Base-by-base conservation (phyloP, 192 early-diverging fungal genomes). In the Backusella australiensis region DNA sequence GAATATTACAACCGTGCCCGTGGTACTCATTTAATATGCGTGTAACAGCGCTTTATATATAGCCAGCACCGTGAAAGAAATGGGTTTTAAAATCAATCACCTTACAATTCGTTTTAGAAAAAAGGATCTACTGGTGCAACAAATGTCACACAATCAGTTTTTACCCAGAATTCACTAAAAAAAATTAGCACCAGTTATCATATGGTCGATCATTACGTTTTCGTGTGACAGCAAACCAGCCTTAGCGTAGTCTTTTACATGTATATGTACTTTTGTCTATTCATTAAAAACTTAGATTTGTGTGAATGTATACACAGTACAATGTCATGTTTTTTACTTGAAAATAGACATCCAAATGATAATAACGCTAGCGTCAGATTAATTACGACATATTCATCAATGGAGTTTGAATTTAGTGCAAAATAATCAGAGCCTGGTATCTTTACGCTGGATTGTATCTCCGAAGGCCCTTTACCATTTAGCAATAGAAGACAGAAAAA, bases 171-270 rank as follows among this genome's bases (percentile, higher is more conserved):
- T 56, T 21, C 11, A 56, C n/a, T 56, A 53, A 56, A 56, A 53
- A 21, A 56, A 56, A 56, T 8, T 56, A 56, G 53, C 21, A 9
- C 53, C 53, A 23, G 8, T 56, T 9, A 56, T 56, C 53, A 56
- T 56, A 56, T 56, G 53, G 53, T 56, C 53, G 53, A 56, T 56
- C 53, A 56, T 56, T 56, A 56, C 53, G 53, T 56, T 56, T 56
- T 56, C 8, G 53, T 56, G 53, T 56, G 53, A 56, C 53, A 9
- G 7, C 1, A 56, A 56, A 56, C n/a, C 53, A 56, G 53, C 21
- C 53, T 26, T 11, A 56, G 21, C 53, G 9, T 26, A 23, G 53
- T 21, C 21, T 53, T 53, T 21, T 56, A 23, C n/a, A 3, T 56
- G 5, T 23, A 21, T 21, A 44, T 17, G 4, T 44, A 5, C 1